phyloP scores from a whole-genome alignment of 148 eudicot species.

The Vaccinium darrowii region DNA sequence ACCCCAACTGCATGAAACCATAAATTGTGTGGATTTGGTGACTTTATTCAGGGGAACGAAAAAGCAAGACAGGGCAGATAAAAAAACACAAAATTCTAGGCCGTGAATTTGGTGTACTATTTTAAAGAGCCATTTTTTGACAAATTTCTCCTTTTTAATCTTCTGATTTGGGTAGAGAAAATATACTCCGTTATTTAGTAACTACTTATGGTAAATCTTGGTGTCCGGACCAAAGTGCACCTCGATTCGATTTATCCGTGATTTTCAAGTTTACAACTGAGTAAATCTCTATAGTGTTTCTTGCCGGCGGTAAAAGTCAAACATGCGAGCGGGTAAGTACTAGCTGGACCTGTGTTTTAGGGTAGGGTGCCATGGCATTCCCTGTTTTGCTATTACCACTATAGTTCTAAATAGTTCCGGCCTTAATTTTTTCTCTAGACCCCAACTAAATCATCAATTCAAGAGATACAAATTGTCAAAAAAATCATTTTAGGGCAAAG shows the following conservation, averaged over 20 bases:
- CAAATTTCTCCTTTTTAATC: neutral
- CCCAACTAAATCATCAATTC: no score
- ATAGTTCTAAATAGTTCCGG: no score
- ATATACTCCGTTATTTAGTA: neutral
- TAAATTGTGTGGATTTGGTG: neutral
- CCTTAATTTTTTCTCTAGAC: no score
- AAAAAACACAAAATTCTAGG: neutral
- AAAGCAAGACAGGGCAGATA: neutral
- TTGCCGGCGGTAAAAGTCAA: no score
- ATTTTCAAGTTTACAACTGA: no score
- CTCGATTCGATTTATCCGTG: neutral
- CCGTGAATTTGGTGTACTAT: neutral
- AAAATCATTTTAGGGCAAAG: no score
- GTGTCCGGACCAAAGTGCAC: neutral
- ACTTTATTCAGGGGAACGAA: conserved; percentile 9
- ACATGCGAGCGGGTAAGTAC: no score
- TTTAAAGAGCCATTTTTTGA: neutral
- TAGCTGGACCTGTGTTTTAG: no score
- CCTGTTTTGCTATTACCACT: no score
- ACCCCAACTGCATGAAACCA: conserved; percentile 26
- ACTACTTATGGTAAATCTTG: neutral
- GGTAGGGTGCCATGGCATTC: no score
- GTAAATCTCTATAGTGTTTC: no score
- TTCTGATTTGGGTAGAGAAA: neutral
- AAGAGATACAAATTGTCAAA: no score